Base-by-base conservation (phyloP, 2,329 filamentous ascomycete species). In the Paraconiothyrium brasiliense region DNA sequence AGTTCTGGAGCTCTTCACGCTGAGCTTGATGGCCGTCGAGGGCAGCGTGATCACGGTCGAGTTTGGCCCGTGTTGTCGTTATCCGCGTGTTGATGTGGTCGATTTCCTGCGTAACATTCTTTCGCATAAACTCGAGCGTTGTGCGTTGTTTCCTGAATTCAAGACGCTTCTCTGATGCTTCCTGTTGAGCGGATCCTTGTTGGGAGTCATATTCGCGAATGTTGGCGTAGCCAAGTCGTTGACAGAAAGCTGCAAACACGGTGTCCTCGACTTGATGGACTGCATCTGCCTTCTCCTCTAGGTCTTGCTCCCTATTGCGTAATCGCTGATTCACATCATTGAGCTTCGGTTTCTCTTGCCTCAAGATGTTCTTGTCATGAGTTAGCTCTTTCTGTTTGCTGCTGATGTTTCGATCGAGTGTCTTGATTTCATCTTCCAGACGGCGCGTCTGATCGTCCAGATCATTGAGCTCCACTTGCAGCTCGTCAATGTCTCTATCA, bases 201-300 rank as follows among this genome's bases (percentile, higher is more conserved):
- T 96, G 94, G 30, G 91, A 91, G 76, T 98, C 93, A 72, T 98
- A 99, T 60, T 93, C 92, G 61, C 94, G 92, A 66, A 99, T 96
- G 71, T 96, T 90, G 60, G 87, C 85, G 76, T 97, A 98, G 0
- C 94, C 93, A 22, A 97, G 87, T 58, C 92, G 88, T 70, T 89
- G 87, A 81, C 95, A 99, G 81, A 99, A 99, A 44, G 85, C 84
- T 24, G 85, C 85, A 78, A 97, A 99, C 34, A 99, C 86, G 69
- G 93, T 87, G 75, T 99, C 95, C 75, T 97, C 93, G 20, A 97
- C 92, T 58, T 88, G 85, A 47, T 90, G 87, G 63, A 98, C 92
- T 1, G 91, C 88, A 30, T 84, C 81, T 69, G 87, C 83, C 54
- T 86, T 84, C 54, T 83, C 80, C 47, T 84, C 77, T 11, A 92